Base-by-base conservation (phyloP, 1,284 basidiomycete genomes). In the Apiotrichum porosum region DNA sequence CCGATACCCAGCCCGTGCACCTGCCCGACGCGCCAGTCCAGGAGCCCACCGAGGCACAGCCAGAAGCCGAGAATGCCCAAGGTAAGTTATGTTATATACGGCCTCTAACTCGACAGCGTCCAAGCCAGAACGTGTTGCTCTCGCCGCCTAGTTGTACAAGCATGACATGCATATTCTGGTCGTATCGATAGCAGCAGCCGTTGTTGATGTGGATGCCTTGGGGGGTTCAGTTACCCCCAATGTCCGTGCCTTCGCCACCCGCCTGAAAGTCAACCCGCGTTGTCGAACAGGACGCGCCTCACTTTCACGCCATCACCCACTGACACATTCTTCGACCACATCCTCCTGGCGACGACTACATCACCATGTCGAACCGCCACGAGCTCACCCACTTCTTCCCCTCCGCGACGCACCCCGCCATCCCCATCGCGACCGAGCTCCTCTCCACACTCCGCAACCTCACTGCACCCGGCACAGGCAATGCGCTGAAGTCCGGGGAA, bases 1-100 rank as follows among this genome's bases (percentile, higher is more conserved):
- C 59, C 10, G 56, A 62, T 23, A 48, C 54, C 19, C 31, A 70
- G 34, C 63, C 66, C 38, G 47, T 76, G 44, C 52, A 66, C 4
- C 62, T 80, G 26, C 78, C 79, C 3, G 70, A 76, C n/a, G 79
- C 67, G n/a, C 83, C 83, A 0, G 74, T 66, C 6, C 65, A 71
- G 38, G 73, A 72, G 44, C 81, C 78, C 13, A 58, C 64, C 28
- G 52, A 61, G 39, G 45, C 55, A 2, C 64, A 65, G 42, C 44
- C 49, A n/a, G 42, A 45, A 42, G 44, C 26, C 26, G 26, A 6
- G 26, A 28, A 12, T 28, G 8, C 6, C 26, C 8, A 28, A 12
- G 12, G 8, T 28, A 28, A 28, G 8, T 28, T 28, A 28, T 28
- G 8, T 12, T 28, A 4, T 12, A 3, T 17, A 9, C 32, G 9